Evolutionary conservation across 2,329 filamentous ascomycete genomes (phyloP).

Genomic region (Eutypa lata): DNA sequence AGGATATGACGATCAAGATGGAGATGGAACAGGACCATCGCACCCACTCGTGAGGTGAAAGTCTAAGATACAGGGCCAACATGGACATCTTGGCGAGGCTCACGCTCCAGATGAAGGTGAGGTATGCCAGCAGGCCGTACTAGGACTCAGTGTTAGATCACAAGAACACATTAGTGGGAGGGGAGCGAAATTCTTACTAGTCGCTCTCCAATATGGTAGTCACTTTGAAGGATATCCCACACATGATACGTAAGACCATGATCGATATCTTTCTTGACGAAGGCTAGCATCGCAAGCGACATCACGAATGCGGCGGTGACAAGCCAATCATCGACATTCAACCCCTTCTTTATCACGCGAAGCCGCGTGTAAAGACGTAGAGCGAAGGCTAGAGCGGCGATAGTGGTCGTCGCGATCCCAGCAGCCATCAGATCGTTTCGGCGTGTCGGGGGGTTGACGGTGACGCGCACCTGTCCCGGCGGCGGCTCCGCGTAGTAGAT

Average conservation of each 20-base stretch:
- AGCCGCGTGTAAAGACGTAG: constrained; percentile 12
- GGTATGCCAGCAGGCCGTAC: constrained; percentile 15
- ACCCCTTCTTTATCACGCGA: constrained; percentile 7
- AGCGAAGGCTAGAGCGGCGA: constrained; percentile 9
- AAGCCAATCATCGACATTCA: constrained; percentile 13
- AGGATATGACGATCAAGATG: constrained; percentile 8
- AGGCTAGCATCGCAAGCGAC: constrained; percentile 12
- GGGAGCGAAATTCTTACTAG: constrained; percentile 5
- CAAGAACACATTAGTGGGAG: background rate
- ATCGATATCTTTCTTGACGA: constrained; percentile 18
- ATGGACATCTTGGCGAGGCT: constrained; percentile 17
- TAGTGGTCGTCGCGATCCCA: constrained; percentile 10
- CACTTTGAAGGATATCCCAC: constrained; percentile 15
- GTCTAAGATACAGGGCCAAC: constrained; percentile 12
- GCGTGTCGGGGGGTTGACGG: constrained; percentile 11
- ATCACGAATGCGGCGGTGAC: constrained; percentile 11
- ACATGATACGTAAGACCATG: constrained; percentile 18
- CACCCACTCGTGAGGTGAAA: constrained; percentile 13
- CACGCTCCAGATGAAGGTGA: constrained; percentile 15
- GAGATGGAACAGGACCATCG: constrained; percentile 9
- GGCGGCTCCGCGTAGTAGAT: constrained; percentile 13
- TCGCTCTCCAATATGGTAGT: constrained; percentile 15
- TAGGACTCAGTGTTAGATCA: constrained; percentile 4
- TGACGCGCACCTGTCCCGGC: constrained; percentile 12
- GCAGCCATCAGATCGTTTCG: constrained; percentile 11